A percentile compares a stretch with the other conserved stretches of the same genome.
Evolutionary conservation across 495 filamentous ascomycete species (phyloP).

Genomic region (Aspergillus steynii): DNA sequence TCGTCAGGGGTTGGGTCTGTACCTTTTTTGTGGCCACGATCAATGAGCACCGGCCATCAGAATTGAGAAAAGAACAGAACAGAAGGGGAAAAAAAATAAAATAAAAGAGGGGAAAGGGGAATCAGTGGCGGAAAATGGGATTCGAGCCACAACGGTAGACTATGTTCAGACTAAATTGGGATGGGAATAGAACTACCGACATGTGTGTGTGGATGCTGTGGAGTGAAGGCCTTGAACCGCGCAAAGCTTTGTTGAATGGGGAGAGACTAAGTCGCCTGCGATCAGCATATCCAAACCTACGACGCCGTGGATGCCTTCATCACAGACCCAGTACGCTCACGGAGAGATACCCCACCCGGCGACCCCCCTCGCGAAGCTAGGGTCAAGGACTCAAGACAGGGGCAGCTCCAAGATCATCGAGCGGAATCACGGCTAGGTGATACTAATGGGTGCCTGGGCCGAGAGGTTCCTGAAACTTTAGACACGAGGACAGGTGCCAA

Average conservation of each 20-base stretch:
- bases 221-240: constrained; percentile 8
- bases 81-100: constrained; percentile 3
- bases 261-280: not conserved
- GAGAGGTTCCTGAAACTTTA: constrained; percentile 19
- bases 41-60: not conserved
- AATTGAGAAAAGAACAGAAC: constrained; percentile 3
- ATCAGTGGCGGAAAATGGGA: not conserved
- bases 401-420: constrained; percentile 3
- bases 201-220: constrained; percentile 16
- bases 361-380: not conserved
- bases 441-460: not conserved
- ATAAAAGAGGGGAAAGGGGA: constrained; percentile 6
- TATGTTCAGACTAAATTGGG: constrained; percentile 1
- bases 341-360: not conserved
- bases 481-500: constrained; percentile 10
- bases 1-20: constrained; percentile 9
- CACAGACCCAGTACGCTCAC: not conserved
- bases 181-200: constrained; percentile 11
- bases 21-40: not conserved
- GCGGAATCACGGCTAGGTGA: not conserved
- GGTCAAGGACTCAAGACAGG: constrained; percentile 5
- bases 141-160: constrained; percentile 12
- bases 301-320: not conserved
- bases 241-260: constrained; percentile 16
- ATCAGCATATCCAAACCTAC: constrained; percentile 2